phyloP scores from a whole-genome alignment of 805 yeast genomes.

The Monosporozyma aerobia region DNA sequence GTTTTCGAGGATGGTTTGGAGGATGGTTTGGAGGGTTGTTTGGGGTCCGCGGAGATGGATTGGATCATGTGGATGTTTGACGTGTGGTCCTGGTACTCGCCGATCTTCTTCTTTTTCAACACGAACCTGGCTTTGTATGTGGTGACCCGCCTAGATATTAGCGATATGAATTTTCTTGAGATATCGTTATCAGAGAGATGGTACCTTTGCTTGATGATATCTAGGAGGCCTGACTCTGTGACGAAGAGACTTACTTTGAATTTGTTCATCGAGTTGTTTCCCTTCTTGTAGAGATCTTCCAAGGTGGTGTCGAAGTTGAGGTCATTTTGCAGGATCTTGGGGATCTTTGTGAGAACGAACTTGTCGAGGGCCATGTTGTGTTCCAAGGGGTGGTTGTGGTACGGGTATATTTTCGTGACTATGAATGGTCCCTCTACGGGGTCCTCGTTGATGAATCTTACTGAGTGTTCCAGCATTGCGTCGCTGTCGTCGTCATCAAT shows the following conservation, averaged over 20 bases:
- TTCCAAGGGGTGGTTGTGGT: conserved; percentile 29
- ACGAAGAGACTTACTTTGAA: conserved; percentile 28
- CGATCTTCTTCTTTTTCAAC: conserved; percentile 26
- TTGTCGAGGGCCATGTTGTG: conserved; percentile 24
- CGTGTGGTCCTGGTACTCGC: conserved; percentile 18
- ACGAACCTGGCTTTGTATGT: conserved; percentile 30
- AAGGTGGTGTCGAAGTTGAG: conserved; percentile 27
- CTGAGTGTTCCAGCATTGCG: background rate
- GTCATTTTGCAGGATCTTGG: conserved; percentile 27
- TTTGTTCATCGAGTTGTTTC: conserved; percentile 25
- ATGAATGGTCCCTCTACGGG: conserved; percentile 25
- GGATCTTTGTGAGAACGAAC: conserved; percentile 28
- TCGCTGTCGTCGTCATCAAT: background rate
- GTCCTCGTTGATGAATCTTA: conserved; percentile 4
- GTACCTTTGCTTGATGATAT: conserved; percentile 25
- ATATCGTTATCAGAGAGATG: conserved; percentile 25
- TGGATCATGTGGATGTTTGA: background rate
- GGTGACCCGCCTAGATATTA: conserved; percentile 29
- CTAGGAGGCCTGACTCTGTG: conserved; percentile 27
- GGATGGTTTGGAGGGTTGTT: background rate
- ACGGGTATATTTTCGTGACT: conserved; percentile 29
- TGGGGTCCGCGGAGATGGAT: background rate
- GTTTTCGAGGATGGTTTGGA: background rate
- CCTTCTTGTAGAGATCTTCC: conserved; percentile 25
- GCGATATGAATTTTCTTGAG: conserved; percentile 23